Evolutionary conservation across 2,329 filamentous ascomycete species (phyloP).

Genomic region (Penicillium corylophilum): DNA sequence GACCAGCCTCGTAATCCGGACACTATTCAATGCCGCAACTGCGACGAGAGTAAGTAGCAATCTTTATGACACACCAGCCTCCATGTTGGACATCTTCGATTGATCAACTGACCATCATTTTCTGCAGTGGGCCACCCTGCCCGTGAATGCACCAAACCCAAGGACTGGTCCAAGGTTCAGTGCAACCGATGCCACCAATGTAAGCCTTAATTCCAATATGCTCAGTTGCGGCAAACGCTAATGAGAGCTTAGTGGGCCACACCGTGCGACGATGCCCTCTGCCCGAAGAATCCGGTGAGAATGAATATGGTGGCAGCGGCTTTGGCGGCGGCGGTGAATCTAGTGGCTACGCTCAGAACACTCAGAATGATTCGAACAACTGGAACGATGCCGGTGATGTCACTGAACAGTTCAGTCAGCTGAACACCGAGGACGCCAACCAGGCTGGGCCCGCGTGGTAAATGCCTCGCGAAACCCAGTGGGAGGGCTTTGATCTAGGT

Average conservation of each 20-base stretch:
- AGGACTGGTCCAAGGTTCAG: conserved; percentile 45
- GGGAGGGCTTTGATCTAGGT: conserved; percentile 7
- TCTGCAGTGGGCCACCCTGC: conserved; percentile 41
- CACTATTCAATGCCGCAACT: conserved; percentile 47
- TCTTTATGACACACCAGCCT: background rate
- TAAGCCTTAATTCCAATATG: conserved; percentile 23
- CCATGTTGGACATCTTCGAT: background rate
- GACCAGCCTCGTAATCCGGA: conserved; percentile 42
- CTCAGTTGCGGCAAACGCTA: conserved; percentile 6
- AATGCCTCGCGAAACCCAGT: background rate
- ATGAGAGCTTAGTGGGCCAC: conserved; percentile 41
- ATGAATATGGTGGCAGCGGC: background rate
- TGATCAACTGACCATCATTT: conserved; percentile 8
- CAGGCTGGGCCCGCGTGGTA: background rate
- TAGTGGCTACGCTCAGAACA: background rate
- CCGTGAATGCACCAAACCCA: conserved; percentile 46
- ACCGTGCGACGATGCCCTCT: conserved; percentile 41
- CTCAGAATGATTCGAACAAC: background rate
- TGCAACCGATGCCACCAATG: conserved; percentile 48
- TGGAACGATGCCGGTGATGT: background rate
- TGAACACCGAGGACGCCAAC: background rate
- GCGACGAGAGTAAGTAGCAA: conserved; percentile 38
- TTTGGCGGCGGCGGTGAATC: conserved; percentile 1
- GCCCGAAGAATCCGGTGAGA: conserved; percentile 19
- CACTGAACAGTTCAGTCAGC: background rate